Conservation (phyloP, 805 yeast genomes). For the Kluyveromyces lactis region DNA sequence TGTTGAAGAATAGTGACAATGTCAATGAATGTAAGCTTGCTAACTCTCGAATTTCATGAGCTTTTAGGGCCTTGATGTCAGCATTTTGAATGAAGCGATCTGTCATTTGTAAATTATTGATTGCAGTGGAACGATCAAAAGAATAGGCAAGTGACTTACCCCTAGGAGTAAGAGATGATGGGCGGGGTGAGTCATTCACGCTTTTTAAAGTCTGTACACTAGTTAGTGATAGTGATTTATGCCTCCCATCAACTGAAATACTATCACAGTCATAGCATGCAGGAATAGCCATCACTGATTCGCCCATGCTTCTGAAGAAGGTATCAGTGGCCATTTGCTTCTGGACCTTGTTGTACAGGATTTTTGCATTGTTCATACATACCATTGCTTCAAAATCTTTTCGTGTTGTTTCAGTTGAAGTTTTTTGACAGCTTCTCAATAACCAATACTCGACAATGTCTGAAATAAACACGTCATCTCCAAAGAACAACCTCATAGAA, state of each 20-base stretch:
- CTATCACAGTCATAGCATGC: conserved; percentile 15
- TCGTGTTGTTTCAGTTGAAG: conserved; percentile 8
- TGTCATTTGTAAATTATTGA: conserved; percentile 13
- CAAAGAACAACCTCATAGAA: conserved; percentile 16
- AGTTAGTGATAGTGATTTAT: conserved; percentile 1
- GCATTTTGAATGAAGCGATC: conserved; percentile 12
- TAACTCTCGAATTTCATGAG: conserved; percentile 12
- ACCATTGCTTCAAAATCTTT: conserved; percentile 19
- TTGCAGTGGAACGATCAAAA: conserved; percentile 20
- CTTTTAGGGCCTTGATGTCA: conserved; percentile 10
- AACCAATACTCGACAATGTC: conserved; percentile 18
- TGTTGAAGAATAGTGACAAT: conserved; percentile 15
- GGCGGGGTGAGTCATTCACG: conserved; percentile 16
- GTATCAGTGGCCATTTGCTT: conserved; percentile 37
- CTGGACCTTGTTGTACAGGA: conserved; percentile 25
- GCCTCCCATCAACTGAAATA: neutral
- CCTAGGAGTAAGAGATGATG: conserved; percentile 28
- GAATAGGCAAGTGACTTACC: conserved; percentile 17
- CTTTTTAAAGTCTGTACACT: too few relatives aligned
- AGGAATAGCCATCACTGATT: conserved; percentile 43
- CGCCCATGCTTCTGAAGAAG: conserved; percentile 39
- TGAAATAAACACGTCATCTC: conserved; percentile 6
- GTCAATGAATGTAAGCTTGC: conserved; percentile 18
- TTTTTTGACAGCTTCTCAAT: conserved; percentile 13
- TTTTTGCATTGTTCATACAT: conserved; percentile 26